Percentiles rank a stretch among this genome's conserved stretches.
Evolutionary conservation across 441 rosid species (phyloP).

Genomic region (Croton setiger): DNA sequence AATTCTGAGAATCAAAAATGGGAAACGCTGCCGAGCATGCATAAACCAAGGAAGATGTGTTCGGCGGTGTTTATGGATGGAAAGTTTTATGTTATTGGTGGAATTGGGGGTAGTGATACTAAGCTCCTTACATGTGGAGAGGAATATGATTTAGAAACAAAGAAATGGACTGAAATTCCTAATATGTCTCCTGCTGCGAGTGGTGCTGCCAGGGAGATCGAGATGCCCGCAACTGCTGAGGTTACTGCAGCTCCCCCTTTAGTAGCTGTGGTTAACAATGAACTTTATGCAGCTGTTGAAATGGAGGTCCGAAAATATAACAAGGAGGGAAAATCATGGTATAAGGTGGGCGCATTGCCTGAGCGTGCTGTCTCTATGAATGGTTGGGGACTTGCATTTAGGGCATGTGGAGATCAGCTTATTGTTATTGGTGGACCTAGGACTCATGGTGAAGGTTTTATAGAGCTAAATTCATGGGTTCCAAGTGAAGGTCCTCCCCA

Average conservation of each 20-base stretch:
- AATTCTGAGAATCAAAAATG: slow-evolving; percentile 81
- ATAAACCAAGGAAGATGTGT: slow-evolving; percentile 83
- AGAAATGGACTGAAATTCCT: slow-evolving; percentile 75
- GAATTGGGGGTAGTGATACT: slow-evolving; percentile 55
- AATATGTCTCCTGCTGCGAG: slow-evolving; percentile 72
- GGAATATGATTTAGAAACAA: slow-evolving; percentile 69
- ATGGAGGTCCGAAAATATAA: slow-evolving; percentile 79
- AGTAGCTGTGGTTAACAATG: slow-evolving; percentile 77
- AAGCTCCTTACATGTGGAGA: slow-evolving; percentile 76
- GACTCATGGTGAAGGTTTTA: slow-evolving; percentile 63
- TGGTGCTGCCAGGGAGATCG: slow-evolving; percentile 41
- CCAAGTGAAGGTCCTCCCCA: slow-evolving; percentile 74
- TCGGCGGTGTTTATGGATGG: slow-evolving; percentile 90
- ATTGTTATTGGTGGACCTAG: slow-evolving; percentile 91
- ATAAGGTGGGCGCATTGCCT: slow-evolving; percentile 70
- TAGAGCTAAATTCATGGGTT: slow-evolving; percentile 88
- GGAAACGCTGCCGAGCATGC: slow-evolving; percentile 67
- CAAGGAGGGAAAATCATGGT: slow-evolving; percentile 56
- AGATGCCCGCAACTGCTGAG: slow-evolving; percentile 62
- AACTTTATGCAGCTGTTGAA: slow-evolving; percentile 80
- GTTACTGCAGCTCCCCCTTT: slow-evolving; percentile 92
- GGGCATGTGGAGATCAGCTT: slow-evolving; percentile 88
- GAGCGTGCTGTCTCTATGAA: slow-evolving; percentile 88
- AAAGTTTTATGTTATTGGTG: slow-evolving; percentile 88
- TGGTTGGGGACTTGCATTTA: slow-evolving; percentile 96